Conservation (phyloP, 2,329 filamentous ascomycete species). For the Aureobasidium sp. region DNA sequence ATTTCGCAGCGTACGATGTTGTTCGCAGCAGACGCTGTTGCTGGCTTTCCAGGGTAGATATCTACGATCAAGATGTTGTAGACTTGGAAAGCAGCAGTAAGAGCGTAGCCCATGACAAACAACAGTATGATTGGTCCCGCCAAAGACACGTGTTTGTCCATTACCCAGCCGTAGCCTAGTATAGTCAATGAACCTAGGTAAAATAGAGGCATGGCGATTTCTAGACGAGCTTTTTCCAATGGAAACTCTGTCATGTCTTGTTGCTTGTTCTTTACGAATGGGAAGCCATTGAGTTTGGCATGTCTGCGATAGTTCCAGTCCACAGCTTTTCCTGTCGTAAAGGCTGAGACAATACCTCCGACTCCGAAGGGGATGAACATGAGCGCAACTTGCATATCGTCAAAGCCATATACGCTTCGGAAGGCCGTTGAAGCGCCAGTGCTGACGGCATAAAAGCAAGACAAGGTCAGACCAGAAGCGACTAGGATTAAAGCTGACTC, state of each 20-base stretch:
- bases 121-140: conserved; percentile 22
- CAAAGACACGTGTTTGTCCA: conserved; percentile 24
- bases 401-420: conserved; percentile 29
- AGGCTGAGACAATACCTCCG: conserved; percentile 31
- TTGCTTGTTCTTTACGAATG: conserved; percentile 26
- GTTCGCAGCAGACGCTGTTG: conserved; percentile 36
- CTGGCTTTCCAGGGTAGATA: conserved; percentile 32
- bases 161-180: conserved; percentile 35
- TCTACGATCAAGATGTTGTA: conserved; percentile 41
- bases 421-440: conserved; percentile 32
- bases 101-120: conserved; percentile 25
- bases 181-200: conserved; percentile 23
- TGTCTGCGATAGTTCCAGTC: conserved; percentile 36
- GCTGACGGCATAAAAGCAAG: conserved; percentile 35
- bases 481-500: conserved; percentile 31
- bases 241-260: conserved; percentile 33
- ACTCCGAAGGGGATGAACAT: conserved; percentile 36
- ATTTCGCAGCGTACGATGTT: conserved; percentile 37
- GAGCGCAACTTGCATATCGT: conserved; percentile 34
- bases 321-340: conserved; percentile 32
- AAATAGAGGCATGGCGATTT: conserved; percentile 32
- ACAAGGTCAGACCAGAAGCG: conserved; percentile 30
- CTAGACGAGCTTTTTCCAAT: conserved; percentile 35
- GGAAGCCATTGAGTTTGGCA: conserved; percentile 25
- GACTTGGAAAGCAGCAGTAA: conserved; percentile 35